Evolutionary conservation across 2,329 filamentous ascomycete genomes (phyloP), one percentile per base, ranked within the genome.

Genomic region (Didymella arachidicola): DNA sequence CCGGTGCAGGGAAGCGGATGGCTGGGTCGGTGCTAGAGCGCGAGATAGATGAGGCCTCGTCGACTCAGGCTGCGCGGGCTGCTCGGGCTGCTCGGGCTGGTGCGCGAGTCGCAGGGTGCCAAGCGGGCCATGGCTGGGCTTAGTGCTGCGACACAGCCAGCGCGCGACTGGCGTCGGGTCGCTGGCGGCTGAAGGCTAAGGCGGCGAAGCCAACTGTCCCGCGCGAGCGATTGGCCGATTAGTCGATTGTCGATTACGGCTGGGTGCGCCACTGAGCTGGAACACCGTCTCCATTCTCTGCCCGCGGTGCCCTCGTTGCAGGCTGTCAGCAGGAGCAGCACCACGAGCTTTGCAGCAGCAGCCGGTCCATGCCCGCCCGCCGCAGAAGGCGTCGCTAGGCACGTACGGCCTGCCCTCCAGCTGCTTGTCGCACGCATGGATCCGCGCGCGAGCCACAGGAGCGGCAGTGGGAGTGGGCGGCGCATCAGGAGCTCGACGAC

Each of bases 401-500:
- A 56, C 39, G 22, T 6, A 26, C 26, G 8, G 11, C 10, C 12
- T 7, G 32, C 16, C 14, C n/a, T 14, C 30, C 4, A 32, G 11
- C 8, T 12, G 29, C 8, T 12, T 30, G 16, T 32, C 12, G 41
- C 41, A 43, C 41, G 44, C 46, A 59, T 59, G 56, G 56, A 53
- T 30, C 50, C 30, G 45, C 38, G 51, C 42, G 16, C 29, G 27
- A 45, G 48, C 39, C 38, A 16, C 11, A 48, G 41, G 22, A 43
- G 41, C 41, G 41, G 39, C 45, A 44, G 36, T 18, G 45, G 42
- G 18, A 44, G 36, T 18, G 45, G 42, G 18, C 51, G 47, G 27
- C 58, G 53, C 53, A 38, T 30, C 22, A 34, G 57, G 36, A 48
- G 53, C 25, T 48, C 52, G 43, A 60, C 57, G 8, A 49, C 57